Percentiles rank a stretch among this genome's conserved stretches.
These are phyloP conservation scores for Aspergillus cavernicola DNA, from an alignment of 495 filamentous ascomycete species.

Conservation along the genomic window DNA sequence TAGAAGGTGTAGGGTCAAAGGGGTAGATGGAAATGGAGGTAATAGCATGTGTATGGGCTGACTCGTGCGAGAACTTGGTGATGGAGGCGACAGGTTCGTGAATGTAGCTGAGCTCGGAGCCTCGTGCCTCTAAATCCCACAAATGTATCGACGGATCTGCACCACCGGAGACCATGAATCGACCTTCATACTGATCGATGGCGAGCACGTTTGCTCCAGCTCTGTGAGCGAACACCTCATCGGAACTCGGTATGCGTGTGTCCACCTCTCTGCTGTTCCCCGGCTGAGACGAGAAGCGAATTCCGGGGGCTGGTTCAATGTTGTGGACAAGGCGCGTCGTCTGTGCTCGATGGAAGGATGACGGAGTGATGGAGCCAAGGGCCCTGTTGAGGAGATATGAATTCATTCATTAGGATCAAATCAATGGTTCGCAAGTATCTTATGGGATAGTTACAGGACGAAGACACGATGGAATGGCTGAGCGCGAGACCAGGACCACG, in stretches of 20 bases:
- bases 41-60: constrained; percentile 70
- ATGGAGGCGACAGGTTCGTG: constrained; percentile 48
- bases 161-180: constrained; percentile 78
- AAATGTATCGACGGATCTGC: constrained; percentile 73
- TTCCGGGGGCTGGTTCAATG: constrained; percentile 57
- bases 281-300: constrained; percentile 56
- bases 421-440: no score
- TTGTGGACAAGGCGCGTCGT: constrained; percentile 56
- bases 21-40: constrained; percentile 86
- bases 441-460: no score
- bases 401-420: constrained; percentile 68
- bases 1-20: constrained; percentile 63
- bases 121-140: constrained; percentile 71
- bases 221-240: constrained; percentile 58
- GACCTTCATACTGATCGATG: constrained; percentile 72
- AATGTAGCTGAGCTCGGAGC: constrained; percentile 38
- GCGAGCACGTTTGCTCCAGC: constrained; percentile 72
- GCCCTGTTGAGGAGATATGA: constrained; percentile 69
- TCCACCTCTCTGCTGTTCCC: background rate
- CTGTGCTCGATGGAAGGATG: constrained; percentile 59
- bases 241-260: constrained; percentile 18
- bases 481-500: no score
- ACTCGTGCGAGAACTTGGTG: constrained; percentile 38
- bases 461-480: no score
- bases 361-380: constrained; percentile 57